These are phyloP conservation scores for Yamadazyma olivae DNA, from an alignment of 805 yeast genomes.

Conservation along the genomic window DNA sequence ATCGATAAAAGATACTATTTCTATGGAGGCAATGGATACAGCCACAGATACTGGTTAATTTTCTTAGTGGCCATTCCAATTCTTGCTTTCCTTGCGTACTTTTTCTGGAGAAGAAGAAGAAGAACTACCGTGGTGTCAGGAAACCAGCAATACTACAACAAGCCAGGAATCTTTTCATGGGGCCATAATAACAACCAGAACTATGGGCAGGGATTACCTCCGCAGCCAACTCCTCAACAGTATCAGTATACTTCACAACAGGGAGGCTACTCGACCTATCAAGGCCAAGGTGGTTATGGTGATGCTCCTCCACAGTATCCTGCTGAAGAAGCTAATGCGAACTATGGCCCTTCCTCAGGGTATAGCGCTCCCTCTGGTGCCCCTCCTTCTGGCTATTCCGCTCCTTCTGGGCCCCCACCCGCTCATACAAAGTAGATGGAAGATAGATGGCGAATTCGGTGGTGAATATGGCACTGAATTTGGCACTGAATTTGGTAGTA, in stretches of 20 bases:
- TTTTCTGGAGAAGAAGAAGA: slow-evolving; percentile 8
- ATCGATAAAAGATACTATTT: slow-evolving; percentile 8
- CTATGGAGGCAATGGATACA: slow-evolving; percentile 1
- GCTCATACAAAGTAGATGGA: slow-evolving; percentile 10
- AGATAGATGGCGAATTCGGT: too few species aligned
- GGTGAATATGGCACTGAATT: too few species aligned
- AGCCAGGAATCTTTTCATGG: not conserved
- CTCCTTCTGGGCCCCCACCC: slow-evolving; percentile 14
- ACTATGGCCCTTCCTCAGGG: not conserved
- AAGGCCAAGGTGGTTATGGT: slow-evolving; percentile 7
- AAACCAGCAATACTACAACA: slow-evolving; percentile 9
- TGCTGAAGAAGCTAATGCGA: not conserved
- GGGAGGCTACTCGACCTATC: not conserved
- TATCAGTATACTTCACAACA: slow-evolving; percentile 1
- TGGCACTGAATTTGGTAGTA: too few species aligned
- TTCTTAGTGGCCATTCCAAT: slow-evolving; percentile 11
- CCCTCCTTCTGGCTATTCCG: slow-evolving; percentile 1
- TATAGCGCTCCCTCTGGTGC: slow-evolving; percentile 6
- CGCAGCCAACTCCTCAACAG: slow-evolving; percentile 5
- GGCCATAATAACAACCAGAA: slow-evolving; percentile 1
- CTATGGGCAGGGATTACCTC: slow-evolving; percentile 1
- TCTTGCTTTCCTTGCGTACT: slow-evolving; percentile 1
- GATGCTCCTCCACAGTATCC: slow-evolving; percentile 14
- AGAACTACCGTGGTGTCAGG: slow-evolving; percentile 1
- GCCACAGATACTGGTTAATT: slow-evolving; percentile 9